phyloP scores from a whole-genome alignment of 208 protist species.

The Trypanosoma grayi region DNA sequence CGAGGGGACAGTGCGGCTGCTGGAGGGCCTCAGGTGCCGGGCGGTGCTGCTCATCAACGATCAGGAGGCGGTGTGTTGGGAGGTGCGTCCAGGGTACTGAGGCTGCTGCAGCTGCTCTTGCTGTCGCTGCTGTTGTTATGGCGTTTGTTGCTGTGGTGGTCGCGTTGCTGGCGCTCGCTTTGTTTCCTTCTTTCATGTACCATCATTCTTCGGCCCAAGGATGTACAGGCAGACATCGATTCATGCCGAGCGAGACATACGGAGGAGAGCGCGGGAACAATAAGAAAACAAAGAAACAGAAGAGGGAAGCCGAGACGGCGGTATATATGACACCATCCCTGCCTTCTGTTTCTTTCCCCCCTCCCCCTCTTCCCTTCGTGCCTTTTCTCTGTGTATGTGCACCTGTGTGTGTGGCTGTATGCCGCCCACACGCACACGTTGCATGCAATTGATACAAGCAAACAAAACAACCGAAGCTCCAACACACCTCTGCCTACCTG shows the following conservation, averaged over 20 bases:
- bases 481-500: not conserved
- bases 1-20: constrained; percentile 28
- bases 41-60: constrained; percentile 52
- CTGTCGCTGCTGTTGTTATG: constrained; percentile 4
- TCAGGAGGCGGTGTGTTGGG: constrained; percentile 45
- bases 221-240: constrained; percentile 4
- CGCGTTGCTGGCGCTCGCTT: not conserved
- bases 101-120: not conserved
- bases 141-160: not conserved
- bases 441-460: no score
- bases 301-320: constrained; percentile 5
- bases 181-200: constrained; percentile 10
- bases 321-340: not conserved
- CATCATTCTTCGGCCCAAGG: not conserved
- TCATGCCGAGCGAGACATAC: not conserved
- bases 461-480: no score
- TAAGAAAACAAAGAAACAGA: constrained; percentile 7
- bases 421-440: no score
- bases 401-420: not conserved
- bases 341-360: not conserved
- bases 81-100: constrained; percentile 29
- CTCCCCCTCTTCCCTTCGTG: not conserved
- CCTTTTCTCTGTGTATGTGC: not conserved
- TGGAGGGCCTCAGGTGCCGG: constrained; percentile 25
- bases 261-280: not conserved